Percentiles rank a stretch among this genome's conserved stretches.
Evolutionary conservation across 208 protist genomes (phyloP).

Genomic region (Trichomonas gallinae): DNA sequence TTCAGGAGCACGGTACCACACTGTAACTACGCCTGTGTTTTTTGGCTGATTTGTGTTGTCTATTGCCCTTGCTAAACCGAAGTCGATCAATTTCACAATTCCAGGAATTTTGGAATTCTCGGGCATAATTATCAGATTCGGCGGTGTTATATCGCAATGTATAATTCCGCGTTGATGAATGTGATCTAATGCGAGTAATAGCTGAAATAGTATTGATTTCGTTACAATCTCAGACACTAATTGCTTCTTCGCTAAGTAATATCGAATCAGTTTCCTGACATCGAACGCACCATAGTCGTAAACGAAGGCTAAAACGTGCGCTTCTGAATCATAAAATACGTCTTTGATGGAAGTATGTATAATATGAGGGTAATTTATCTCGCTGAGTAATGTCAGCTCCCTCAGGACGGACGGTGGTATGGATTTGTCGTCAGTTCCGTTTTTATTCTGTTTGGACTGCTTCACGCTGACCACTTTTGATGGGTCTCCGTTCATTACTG

Average conservation of each 20-base stretch:
- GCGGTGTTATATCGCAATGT: neutral
- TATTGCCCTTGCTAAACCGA: neutral
- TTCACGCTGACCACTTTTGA: neutral
- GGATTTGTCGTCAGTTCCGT: neutral
- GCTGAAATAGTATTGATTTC: neutral
- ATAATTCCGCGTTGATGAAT: neutral
- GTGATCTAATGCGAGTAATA: neutral
- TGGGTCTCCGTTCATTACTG: neutral
- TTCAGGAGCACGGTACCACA: neutral
- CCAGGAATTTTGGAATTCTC: neutral
- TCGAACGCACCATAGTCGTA: neutral
- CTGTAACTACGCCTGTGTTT: neutral
- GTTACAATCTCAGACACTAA: neutral
- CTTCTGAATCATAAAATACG: neutral
- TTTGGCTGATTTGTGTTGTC: neutral
- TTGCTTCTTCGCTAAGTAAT: neutral
- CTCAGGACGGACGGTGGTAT: neutral
- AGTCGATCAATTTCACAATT: neutral
- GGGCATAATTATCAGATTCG: neutral
- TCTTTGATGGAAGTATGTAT: neutral
- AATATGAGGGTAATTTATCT: slow-evolving; percentile 18
- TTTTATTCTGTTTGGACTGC: neutral
- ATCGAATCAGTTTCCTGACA: neutral
- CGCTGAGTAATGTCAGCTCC: neutral
- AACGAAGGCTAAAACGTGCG: neutral